Evolutionary conservation across 257 asterid genomes (phyloP).

Genomic region (Rauvolfia tetraphylla): DNA sequence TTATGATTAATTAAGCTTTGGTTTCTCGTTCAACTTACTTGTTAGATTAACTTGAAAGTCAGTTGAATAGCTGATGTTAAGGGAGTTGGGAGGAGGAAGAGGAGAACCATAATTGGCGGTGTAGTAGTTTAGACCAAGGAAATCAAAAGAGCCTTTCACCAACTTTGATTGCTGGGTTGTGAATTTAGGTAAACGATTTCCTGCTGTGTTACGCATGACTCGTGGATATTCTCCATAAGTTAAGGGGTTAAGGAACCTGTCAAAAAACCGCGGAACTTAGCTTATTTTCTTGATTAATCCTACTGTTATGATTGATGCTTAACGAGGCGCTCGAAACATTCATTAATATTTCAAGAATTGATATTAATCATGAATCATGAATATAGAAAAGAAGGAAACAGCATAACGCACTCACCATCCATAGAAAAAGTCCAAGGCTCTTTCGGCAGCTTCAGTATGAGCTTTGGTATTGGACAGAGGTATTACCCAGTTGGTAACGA

Average conservation of each 20-base stretch:
- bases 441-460: slow-evolving; percentile 42
- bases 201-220: slow-evolving; percentile 5
- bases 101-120: slow-evolving; percentile 17
- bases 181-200: slow-evolving; percentile 28
- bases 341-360: no score
- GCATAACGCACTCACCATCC: slow-evolving; percentile 48
- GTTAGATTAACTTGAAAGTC: slow-evolving; percentile 19
- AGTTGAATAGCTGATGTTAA: slow-evolving; percentile 10
- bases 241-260: slow-evolving; percentile 26
- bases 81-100: not conserved
- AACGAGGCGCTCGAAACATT: no score
- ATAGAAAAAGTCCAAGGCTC: slow-evolving; percentile 50
- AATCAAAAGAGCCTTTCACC: slow-evolving; percentile 28
- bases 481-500: slow-evolving; percentile 35
- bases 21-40: slow-evolving; percentile 11
- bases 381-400: no score
- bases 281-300: no score
- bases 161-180: slow-evolving; percentile 3
- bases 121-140: slow-evolving; percentile 30
- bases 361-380: no score
- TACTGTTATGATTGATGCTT: no score
- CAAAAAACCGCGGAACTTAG: not conserved
- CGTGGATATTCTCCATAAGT: slow-evolving; percentile 27
- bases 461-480: slow-evolving; percentile 27
- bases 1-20: no score